Base-by-base conservation (phyloP, 1,284 basidiomycete species). In the Heterobasidion occidentale region DNA sequence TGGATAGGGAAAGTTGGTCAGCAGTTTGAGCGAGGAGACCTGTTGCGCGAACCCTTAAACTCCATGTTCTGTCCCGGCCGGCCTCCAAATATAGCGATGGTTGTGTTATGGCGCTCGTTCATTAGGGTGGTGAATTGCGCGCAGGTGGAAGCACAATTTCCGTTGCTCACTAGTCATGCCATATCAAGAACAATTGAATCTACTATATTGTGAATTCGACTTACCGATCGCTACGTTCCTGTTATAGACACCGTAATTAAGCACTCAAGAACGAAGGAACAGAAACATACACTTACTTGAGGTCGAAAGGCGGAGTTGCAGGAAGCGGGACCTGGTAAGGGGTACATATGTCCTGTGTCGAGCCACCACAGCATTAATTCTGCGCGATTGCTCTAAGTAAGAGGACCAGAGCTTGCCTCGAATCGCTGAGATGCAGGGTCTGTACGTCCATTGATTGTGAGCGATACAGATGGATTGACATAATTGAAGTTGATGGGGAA, bases 51-150 rank as follows among this genome's bases (percentile, higher is more conserved):
- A 77, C 81, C 83, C 67, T 85, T 85, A 67, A 75, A 84, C 60
- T 85, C 68, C 52, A 84, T 71, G 17, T 65, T 59, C 61, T 77
- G 71, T 8, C 76, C 75, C 6, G 80, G 79, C 66, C 78, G 81
- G 33, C 81, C 83, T 8, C 84, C 84, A 59, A 86, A 86, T 17
- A 82, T 68, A 7, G 76, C 81, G 36, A 80, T 78, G 64, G 74
- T 81, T 11, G 79, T 81, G 11, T 73, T 65, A 61, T 83, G 80
- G 12, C 72, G 68, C 66, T 86, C 84, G 56, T 76, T 75, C 81
- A 86, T 84, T 57, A 83, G 64, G 2, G 82, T 84, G 59, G 74
- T 79, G 64, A 86, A 86, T 74, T 83, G 77, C 0, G 84, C 78
- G 60, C 84, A 86, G 0, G 83, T 84, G 14, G 82, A 85, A 3